These are phyloP conservation scores for Lentinula lateritia DNA, from an alignment of 768 basidiomycete species.

Conservation along the genomic window DNA sequence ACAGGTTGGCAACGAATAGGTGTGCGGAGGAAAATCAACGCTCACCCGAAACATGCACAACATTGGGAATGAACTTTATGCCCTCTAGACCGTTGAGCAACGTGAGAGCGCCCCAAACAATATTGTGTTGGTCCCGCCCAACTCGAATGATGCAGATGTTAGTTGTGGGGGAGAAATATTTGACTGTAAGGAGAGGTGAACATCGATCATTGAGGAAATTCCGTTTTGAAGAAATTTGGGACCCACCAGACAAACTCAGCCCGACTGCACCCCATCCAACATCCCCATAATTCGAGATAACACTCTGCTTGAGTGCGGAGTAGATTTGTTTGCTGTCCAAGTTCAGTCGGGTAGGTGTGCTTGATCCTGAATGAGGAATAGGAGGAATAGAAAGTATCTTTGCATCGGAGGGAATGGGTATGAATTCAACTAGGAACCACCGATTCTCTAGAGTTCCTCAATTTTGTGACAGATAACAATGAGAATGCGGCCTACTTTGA, in stretches of 20 bases:
- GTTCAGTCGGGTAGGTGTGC: slow-evolving; percentile 7
- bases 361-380: neutral
- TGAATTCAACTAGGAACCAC: slow-evolving; percentile 85
- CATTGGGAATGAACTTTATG: slow-evolving; percentile 58
- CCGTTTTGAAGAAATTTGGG: neutral
- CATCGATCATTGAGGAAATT: slow-evolving; percentile 2
- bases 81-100: slow-evolving; percentile 62
- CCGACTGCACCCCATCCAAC: slow-evolving; percentile 82
- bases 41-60: slow-evolving; percentile 77
- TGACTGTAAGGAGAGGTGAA: slow-evolving; percentile 48
- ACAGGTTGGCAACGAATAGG: no score
- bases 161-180: slow-evolving; percentile 83
- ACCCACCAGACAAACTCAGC: slow-evolving; percentile 61
- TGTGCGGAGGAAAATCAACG: neutral
- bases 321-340: slow-evolving; percentile 66
- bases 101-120: slow-evolving; percentile 77
- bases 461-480: slow-evolving; percentile 3
- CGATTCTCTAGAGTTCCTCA: slow-evolving; percentile 54
- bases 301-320: slow-evolving; percentile 61
- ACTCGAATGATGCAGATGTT: slow-evolving; percentile 84
- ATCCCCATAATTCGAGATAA: slow-evolving; percentile 75
- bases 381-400: slow-evolving; percentile 13
- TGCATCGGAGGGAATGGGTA: slow-evolving; percentile 33
- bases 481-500: slow-evolving; percentile 43
- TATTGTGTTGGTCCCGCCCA: slow-evolving; percentile 71